Conservation (phyloP, 495 filamentous ascomycete species). For the Trichoderma asperelloides region DNA sequence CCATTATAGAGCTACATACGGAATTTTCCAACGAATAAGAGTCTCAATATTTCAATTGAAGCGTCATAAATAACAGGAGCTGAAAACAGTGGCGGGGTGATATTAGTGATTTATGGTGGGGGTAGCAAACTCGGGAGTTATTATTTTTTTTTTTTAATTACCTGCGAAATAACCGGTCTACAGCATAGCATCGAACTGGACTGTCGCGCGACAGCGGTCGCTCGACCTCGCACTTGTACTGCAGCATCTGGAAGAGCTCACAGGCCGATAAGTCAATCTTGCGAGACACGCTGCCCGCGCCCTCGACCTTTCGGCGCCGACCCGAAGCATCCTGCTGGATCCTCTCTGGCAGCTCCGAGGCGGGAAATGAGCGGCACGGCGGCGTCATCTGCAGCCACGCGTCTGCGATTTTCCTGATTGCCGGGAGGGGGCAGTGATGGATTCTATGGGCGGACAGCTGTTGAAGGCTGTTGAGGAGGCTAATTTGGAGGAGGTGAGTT, state of each 20-base stretch:
- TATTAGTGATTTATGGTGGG: neutral
- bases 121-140: neutral
- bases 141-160: slow-evolving; percentile 33
- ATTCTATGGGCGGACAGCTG: slow-evolving; percentile 50
- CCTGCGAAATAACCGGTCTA: slow-evolving; percentile 73
- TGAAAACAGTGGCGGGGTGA: neutral
- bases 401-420: neutral
- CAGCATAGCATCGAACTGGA: slow-evolving; percentile 58
- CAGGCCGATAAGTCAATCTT: slow-evolving; percentile 53
- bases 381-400: slow-evolving; percentile 45
- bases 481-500: slow-evolving; percentile 35
- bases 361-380: slow-evolving; percentile 46
- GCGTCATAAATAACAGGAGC: no score
- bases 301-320: slow-evolving; percentile 39
- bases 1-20: neutral
- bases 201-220: slow-evolving; percentile 42
- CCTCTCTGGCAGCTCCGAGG: slow-evolving; percentile 38
- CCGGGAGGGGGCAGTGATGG: slow-evolving; percentile 18
- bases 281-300: slow-evolving; percentile 27
- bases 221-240: slow-evolving; percentile 68
- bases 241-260: slow-evolving; percentile 66
- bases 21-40: neutral
- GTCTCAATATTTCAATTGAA: neutral
- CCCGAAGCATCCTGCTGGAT: slow-evolving; percentile 40
- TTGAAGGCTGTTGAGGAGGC: slow-evolving; percentile 37